Evolutionary conservation across 2,329 filamentous ascomycete genomes (phyloP), one percentile per base, ranked within the genome.

Genomic region (Penicillium hesseltinei): DNA sequence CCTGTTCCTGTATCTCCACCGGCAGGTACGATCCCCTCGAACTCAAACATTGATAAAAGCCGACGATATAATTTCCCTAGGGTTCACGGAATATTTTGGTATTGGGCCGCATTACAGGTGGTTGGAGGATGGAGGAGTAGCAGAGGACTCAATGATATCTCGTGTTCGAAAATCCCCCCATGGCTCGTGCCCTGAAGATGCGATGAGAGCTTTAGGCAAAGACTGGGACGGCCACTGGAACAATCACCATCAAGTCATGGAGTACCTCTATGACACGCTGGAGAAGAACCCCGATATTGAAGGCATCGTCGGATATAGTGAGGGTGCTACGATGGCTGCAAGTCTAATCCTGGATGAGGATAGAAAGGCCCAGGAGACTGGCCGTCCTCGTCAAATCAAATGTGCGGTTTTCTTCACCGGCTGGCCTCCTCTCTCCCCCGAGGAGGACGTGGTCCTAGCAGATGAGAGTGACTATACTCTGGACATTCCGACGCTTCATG

Each of bases 301-400:
- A 57, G 84, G 81, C 3, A 80, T 87, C 45, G 76, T 87, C 19
- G 84, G 84, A 1, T 87, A 86, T 63, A 85, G 83, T 0, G 84
- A 87, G 66, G 84, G 84, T 3, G 83, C 84, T 1, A 81, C 80
- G 0, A 77, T 83, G 15, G 84, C 83, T 0, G 79, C 80, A 0
- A 83, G 80, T 0, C 66, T 83, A 9, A 72, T 85, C 9, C 70
- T 85, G 4, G 79, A 83, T 50, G 82, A 84, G 63, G 72, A 77
- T 53, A 71, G 75, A 4, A 72, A 77, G 39, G 66, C 68, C 23
- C 61, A 73, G 47, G 68, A 71, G 47, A 69, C 72, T 33, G 78
- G 74, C 0, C 62, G 68, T 15, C 69, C 71, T 2, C 69, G 76
- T 8, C 71, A 69, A 9, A 72, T 78, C 56, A 76, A 81, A 68